Conservation (phyloP, 352 stramenopile genomes). For the Lagenidium giganteum region DNA sequence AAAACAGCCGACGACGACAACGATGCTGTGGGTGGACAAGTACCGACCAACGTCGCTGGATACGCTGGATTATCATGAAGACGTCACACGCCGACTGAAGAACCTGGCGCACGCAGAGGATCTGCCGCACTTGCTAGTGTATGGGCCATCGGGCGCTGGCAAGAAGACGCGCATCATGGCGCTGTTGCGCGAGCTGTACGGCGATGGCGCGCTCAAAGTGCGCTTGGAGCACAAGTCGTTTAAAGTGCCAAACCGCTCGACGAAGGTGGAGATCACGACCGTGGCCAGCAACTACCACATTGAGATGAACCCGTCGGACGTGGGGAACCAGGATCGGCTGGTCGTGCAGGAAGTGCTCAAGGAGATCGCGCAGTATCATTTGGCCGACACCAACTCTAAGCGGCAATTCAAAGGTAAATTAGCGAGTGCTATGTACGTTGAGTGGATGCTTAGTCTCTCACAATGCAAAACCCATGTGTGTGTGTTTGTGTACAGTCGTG, state of each 20-base stretch:
- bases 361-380: conserved; percentile 95
- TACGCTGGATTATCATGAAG: conserved; percentile 91
- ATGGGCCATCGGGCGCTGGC: conserved; percentile 95
- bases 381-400: conserved; percentile 70
- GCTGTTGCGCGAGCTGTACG: conserved; percentile 95
- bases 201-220: conserved; percentile 89
- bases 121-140: conserved; percentile 97
- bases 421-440: not conserved
- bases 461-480: conserved; percentile 30
- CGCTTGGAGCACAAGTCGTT: conserved; percentile 91
- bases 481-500: conserved; percentile 69
- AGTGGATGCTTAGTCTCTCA: not conserved
- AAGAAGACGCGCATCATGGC: conserved; percentile 99
- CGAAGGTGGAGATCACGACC: conserved; percentile 97
- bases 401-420: conserved; percentile 59
- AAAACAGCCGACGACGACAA: not conserved
- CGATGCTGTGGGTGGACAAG: conserved; percentile 99
- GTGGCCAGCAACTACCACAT: conserved; percentile 98
- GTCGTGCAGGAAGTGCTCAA: conserved; percentile 99
- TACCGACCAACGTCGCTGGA: conserved; percentile 92
- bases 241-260: conserved; percentile 78
- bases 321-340: conserved; percentile 94
- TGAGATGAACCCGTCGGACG: conserved; percentile 98
- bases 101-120: conserved; percentile 80
- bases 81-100: conserved; percentile 89